Base-by-base conservation (phyloP, 768 basidiomycete species). In the Lactarius indigo region DNA sequence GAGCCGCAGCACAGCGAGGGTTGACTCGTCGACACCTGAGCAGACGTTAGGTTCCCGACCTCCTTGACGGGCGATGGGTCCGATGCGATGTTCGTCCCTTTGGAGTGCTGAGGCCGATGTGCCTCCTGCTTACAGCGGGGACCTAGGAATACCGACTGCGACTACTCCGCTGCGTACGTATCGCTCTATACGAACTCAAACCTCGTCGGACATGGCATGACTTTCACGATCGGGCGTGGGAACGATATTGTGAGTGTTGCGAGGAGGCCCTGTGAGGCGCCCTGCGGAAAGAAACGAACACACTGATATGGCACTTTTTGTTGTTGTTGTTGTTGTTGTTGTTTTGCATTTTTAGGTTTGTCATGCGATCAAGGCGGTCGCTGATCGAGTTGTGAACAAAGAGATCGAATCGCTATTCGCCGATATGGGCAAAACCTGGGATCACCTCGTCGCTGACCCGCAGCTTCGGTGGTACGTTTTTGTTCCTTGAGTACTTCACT, bases 101-200 rank as follows among this genome's bases (percentile, higher is more conserved):
- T 59, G 10, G n/a, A 35, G 18, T 44, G 37, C 50, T 52, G 47
- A 35, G 20, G 28, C 3, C 33, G 7, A 50, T 28, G 26, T 8
- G 20, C 28, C 23, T 52, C 50, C 13, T 26, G 12, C 26, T 52
- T 5, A 52, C 12, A 20, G 23, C 57, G 47, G n/a, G 23, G 64
- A 33, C 67, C 6, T 52, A 93, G 91, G 94, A 96, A 97, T 77
- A 90, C 91, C 37, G 92, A 93, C 64, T 96, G 94, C 78, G 96
- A 97, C 78, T 97, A 97, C 78, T 95, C 93, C 2, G 92, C 94
- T 2, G 96, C 96, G 6, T 97, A 97, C 75, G 82, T 97, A 55
- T 84, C 87, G 28, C 81, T 98, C 64, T 78, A 84, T 68, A 96
- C 91, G n/a, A 82, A 86, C 28, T 72, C 79, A 5, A 82, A 86